Conservation (phyloP, 495 filamentous ascomycete genomes). For the Hypoxylon cercidicola region DNA sequence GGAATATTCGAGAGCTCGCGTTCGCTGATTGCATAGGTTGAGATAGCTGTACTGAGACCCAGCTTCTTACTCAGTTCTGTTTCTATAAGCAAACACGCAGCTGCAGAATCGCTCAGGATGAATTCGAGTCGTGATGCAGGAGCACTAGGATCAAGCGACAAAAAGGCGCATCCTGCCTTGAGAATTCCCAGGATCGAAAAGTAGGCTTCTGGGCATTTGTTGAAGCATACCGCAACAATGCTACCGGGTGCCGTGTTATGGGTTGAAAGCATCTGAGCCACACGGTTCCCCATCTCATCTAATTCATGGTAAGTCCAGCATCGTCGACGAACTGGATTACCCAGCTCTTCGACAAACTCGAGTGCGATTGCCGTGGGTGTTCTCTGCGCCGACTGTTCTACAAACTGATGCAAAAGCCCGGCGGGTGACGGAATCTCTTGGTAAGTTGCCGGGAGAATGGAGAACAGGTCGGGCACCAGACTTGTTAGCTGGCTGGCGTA, state of each 20-base stretch:
- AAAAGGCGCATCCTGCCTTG: conserved; percentile 83
- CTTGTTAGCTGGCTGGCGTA: conserved; percentile 35
- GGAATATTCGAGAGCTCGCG: conserved; percentile 41
- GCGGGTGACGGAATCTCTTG: conserved; percentile 55
- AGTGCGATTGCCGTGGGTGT: conserved; percentile 64
- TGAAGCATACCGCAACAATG: conserved; percentile 80
- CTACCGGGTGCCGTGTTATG: conserved; percentile 53
- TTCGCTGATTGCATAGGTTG: conserved; percentile 52
- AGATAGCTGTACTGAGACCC: conserved; percentile 39
- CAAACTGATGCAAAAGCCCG: conserved; percentile 69
- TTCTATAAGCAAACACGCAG: conserved; percentile 61
- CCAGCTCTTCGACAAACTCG: conserved; percentile 65
- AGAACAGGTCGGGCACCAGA: conserved; percentile 54
- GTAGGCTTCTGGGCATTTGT: conserved; percentile 81
- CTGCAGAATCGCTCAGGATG: conserved; percentile 71
- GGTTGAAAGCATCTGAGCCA: conserved; percentile 64
- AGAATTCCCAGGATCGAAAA: conserved; percentile 82
- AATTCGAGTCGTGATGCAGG: conserved; percentile 71
- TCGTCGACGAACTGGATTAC: conserved; percentile 45
- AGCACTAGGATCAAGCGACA: conserved; percentile 75
- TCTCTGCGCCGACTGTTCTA: conserved; percentile 58
- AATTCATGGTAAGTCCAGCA: conserved; percentile 72
- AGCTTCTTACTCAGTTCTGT: conserved; percentile 39
- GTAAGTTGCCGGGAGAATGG: conserved; percentile 63
- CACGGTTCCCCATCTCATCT: conserved; percentile 66